Conservation (phyloP, 768 basidiomycete genomes). For the Tylopilus intermedius region DNA sequence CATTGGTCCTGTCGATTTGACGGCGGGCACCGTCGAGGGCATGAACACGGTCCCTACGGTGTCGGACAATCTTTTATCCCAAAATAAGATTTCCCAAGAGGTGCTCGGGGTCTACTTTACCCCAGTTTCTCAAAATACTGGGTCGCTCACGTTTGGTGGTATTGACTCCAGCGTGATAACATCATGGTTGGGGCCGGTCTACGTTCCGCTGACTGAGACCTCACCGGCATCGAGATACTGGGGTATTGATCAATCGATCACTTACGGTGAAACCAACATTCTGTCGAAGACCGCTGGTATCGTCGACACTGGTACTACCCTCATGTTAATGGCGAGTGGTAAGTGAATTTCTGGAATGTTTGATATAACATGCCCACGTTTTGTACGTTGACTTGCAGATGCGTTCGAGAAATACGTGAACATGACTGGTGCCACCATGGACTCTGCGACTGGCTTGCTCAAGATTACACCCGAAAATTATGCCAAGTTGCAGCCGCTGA, state of each 20-base stretch:
- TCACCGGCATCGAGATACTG: neutral
- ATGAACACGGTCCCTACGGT: slow-evolving; percentile 28
- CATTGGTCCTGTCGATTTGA: slow-evolving; percentile 32
- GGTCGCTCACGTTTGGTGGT: slow-evolving; percentile 28
- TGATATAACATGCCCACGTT: neutral
- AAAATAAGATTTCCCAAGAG: slow-evolving; percentile 25
- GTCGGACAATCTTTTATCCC: slow-evolving; percentile 30
- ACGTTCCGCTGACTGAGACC: neutral
- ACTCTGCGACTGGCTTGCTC: neutral
- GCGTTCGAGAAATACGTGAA: neutral
- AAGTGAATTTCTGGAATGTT: neutral
- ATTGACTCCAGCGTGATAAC: neutral
- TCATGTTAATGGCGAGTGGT: neutral
- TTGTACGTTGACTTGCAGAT: neutral
- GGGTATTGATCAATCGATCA: neutral
- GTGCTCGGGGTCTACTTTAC: slow-evolving; percentile 33
- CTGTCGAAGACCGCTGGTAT: neutral
- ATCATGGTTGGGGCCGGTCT: neutral
- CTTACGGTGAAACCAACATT: neutral
- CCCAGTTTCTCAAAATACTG: slow-evolving; percentile 19
- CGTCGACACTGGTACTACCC: neutral
- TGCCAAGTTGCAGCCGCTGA: neutral
- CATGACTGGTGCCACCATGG: neutral
- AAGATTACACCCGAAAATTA: neutral
- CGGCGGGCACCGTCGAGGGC: slow-evolving; percentile 19